A percentile compares a stretch with the other conserved stretches of the same genome.
These are phyloP conservation scores for Henckelia pumila DNA, from an alignment of 257 asterid species.

Conservation along the genomic window DNA sequence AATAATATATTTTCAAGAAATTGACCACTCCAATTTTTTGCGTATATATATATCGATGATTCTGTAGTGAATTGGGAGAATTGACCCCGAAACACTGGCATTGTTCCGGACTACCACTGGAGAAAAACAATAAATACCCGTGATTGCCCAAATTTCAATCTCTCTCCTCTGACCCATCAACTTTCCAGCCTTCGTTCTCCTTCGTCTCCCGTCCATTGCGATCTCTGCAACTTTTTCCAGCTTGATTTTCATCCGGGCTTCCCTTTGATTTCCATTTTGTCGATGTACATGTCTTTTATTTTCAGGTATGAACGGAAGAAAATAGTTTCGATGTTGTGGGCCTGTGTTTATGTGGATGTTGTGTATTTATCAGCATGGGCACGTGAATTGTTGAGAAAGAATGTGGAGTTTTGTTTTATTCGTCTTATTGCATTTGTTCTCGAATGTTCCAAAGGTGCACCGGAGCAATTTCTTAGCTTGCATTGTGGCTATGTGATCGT, in stretches of 20 bases:
- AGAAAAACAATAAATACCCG: not conserved
- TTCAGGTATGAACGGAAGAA: not conserved
- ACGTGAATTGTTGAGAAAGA: not conserved
- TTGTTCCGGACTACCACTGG: not conserved
- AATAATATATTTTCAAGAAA: no score
- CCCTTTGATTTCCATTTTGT: not conserved
- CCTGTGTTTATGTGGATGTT: not conserved
- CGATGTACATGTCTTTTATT: not conserved
- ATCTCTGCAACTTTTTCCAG: not conserved
- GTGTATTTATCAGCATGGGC: not conserved
- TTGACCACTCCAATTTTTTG: no score
- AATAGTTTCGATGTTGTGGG: not conserved
- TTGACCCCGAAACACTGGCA: no score
- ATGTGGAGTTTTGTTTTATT: not conserved
- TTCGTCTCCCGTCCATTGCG: not conserved
- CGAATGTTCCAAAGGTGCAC: not conserved
- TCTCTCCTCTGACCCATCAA: not conserved
- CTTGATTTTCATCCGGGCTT: not conserved
- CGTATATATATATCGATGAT: no score
- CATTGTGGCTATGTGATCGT: not conserved
- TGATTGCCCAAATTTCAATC: not conserved
- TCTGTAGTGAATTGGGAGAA: no score
- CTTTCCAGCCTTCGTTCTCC: not conserved
- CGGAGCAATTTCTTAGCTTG: not conserved
- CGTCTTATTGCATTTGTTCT: not conserved